Evolutionary conservation across 2,329 filamentous ascomycete species (phyloP).

Genomic region (Lecanicillium sp.): DNA sequence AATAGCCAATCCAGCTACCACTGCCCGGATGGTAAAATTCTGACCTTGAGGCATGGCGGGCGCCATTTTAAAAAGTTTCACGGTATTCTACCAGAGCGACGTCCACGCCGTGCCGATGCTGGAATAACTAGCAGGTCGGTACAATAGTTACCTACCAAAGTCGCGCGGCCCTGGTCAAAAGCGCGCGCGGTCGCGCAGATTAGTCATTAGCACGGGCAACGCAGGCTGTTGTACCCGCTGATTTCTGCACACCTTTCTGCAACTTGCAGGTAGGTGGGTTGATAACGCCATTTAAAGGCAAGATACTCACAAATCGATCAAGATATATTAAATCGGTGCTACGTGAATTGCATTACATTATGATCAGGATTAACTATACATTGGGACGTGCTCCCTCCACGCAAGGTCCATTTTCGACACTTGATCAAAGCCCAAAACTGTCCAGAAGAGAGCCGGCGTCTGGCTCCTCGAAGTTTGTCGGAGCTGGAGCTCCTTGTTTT

Average conservation of each 20-base stretch:
- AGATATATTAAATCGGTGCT: no score
- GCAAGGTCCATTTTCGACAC: no score
- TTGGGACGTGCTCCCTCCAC: no score
- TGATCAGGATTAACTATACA: no score
- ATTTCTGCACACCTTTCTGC: no score
- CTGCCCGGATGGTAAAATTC: constrained; percentile 79
- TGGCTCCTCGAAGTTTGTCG: constrained; percentile 87
- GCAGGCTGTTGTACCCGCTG: constrained; percentile 5
- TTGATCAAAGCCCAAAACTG: constrained; percentile 83
- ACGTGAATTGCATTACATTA: no score
- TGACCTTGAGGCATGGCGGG: constrained; percentile 35
- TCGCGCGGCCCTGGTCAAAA: no score
- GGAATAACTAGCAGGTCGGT: not conserved
- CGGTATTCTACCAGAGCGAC: not conserved
- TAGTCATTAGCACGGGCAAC: constrained; percentile 1
- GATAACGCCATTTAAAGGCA: no score
- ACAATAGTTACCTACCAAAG: not conserved
- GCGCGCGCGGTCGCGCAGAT: constrained; percentile 1
- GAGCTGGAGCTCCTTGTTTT: constrained; percentile 47
- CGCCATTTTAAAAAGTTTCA: constrained; percentile 19
- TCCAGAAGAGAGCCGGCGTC: constrained; percentile 83
- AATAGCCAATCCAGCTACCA: constrained; percentile 73
- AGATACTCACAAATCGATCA: no score
- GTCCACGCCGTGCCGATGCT: no score
- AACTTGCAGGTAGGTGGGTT: no score